Percentiles rank a stretch among this genome's conserved stretches.
Evolutionary conservation across 805 yeast genomes (phyloP).

Genomic region (Diddensiella caesifluorescens): DNA sequence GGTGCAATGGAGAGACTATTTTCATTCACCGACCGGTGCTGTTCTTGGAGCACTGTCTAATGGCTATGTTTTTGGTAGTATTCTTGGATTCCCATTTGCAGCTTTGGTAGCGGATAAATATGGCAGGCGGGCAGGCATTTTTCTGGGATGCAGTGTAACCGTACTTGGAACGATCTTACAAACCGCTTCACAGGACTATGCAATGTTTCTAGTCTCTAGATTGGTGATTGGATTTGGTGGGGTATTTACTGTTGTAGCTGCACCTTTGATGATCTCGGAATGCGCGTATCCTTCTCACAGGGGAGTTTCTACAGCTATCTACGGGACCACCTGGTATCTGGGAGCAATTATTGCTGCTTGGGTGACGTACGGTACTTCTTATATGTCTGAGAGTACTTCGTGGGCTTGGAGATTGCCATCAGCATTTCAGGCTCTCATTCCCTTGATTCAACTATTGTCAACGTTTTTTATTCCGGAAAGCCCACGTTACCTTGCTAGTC

Average conservation of each 20-base stretch:
- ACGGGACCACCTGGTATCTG: slow-evolving; percentile 45
- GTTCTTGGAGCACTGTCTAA: slow-evolving; percentile 1
- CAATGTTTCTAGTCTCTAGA: slow-evolving; percentile 45
- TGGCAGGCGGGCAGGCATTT: slow-evolving; percentile 60
- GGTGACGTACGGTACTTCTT: slow-evolving; percentile 31
- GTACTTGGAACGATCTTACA: slow-evolving; percentile 53
- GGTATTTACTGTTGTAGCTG: slow-evolving; percentile 38
- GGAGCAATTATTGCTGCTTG: slow-evolving; percentile 30
- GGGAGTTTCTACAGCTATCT: slow-evolving; percentile 39
- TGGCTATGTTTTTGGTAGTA: slow-evolving; percentile 1
- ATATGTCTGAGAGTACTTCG: slow-evolving; percentile 35
- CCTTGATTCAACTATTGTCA: slow-evolving; percentile 48
- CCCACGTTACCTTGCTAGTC: slow-evolving; percentile 59
- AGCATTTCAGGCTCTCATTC: slow-evolving; percentile 58
- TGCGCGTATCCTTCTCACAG: slow-evolving; percentile 45
- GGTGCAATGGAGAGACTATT: slow-evolving; percentile 10
- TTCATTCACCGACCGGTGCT: slow-evolving; percentile 1
- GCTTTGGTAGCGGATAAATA: slow-evolving; percentile 45
- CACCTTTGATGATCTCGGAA: slow-evolving; percentile 49
- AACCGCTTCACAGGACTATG: slow-evolving; percentile 41
- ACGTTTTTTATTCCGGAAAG: slow-evolving; percentile 69
- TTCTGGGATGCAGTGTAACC: slow-evolving; percentile 49
- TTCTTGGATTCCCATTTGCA: neutral
- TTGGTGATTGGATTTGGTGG: slow-evolving; percentile 46
- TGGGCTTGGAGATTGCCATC: slow-evolving; percentile 72